Conservation (phyloP, 148 eudicot genomes). For the Salicornia ramosissima region DNA sequence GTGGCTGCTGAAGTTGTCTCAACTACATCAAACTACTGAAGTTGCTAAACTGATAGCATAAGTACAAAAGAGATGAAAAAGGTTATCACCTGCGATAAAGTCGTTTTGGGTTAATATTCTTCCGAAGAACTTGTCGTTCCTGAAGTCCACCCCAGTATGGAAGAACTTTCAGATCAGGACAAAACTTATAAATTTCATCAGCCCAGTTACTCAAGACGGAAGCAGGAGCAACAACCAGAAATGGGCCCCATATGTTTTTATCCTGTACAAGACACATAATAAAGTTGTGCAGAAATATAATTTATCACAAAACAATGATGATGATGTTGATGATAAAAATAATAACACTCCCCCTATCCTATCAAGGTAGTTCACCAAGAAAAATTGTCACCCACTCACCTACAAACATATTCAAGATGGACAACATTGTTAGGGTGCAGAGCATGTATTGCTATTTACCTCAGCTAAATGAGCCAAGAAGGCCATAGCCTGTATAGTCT, state of each 20-base stretch:
- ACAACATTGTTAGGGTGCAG: background rate
- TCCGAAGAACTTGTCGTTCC: constrained; percentile 82
- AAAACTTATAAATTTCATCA: constrained; percentile 94
- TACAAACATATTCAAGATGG: background rate
- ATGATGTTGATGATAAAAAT: no score
- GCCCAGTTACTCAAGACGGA: constrained; percentile 99
- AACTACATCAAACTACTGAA: background rate
- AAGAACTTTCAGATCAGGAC: constrained; percentile 90
- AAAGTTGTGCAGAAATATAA: constrained; percentile 15
- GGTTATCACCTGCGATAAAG: constrained; percentile 83
- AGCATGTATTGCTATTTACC: constrained; percentile 37
- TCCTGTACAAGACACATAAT: constrained; percentile 46
- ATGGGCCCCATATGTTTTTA: constrained; percentile 98
- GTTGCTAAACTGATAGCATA: background rate
- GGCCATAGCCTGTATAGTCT: constrained; percentile 98
- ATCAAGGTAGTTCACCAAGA: background rate
- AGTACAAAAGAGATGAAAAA: background rate
- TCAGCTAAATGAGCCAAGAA: constrained; percentile 99
- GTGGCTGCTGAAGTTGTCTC: background rate
- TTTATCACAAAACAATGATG: no score
- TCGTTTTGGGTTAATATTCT: constrained; percentile 90
- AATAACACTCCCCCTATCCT: no score
- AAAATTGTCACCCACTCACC: background rate
- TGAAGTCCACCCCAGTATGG: constrained; percentile 98
- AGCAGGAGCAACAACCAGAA: constrained; percentile 96